Conservation (phyloP, 768 basidiomycete species). For the Macrolepiota fuliginosa region DNA sequence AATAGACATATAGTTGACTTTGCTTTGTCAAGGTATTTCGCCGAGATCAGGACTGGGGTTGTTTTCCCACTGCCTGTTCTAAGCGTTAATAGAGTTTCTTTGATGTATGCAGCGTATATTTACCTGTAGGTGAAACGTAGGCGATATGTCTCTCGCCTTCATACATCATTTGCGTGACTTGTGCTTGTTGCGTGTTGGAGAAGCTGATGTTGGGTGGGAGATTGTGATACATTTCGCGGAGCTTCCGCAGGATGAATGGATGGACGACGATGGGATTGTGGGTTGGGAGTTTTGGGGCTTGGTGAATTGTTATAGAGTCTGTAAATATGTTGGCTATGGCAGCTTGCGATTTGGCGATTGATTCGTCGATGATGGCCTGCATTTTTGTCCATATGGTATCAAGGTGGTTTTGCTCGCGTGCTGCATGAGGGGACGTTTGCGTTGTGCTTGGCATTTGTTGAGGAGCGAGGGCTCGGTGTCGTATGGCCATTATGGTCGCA, state of each 20-base stretch:
- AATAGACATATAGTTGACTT: neutral
- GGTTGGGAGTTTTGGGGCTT: neutral
- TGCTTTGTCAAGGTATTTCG: neutral
- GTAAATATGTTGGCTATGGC: too few species aligned
- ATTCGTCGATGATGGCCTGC: too few species aligned
- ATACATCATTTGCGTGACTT: neutral
- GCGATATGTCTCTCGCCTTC: slow-evolving; percentile 9
- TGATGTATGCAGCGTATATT: too few species aligned
- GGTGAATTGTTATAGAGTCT: neutral
- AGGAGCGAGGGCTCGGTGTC: too few species aligned
- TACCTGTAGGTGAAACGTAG: slow-evolving; percentile 14
- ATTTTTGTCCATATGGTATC: too few species aligned
- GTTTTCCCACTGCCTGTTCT: neutral
- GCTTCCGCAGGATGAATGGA: neutral
- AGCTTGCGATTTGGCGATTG: too few species aligned
- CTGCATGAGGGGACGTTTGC: too few species aligned
- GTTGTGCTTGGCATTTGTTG: too few species aligned
- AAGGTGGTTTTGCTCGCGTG: too few species aligned
- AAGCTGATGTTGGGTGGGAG: neutral
- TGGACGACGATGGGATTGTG: neutral
- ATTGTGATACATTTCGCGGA: neutral
- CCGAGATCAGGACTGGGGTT: neutral
- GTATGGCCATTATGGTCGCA: too few species aligned
- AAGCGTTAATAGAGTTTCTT: too few species aligned
- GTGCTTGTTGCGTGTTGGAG: slow-evolving; percentile 1